phyloP scores from a whole-genome alignment of 352 stramenopile species.

The Phytopythium chamaehyphon region DNA sequence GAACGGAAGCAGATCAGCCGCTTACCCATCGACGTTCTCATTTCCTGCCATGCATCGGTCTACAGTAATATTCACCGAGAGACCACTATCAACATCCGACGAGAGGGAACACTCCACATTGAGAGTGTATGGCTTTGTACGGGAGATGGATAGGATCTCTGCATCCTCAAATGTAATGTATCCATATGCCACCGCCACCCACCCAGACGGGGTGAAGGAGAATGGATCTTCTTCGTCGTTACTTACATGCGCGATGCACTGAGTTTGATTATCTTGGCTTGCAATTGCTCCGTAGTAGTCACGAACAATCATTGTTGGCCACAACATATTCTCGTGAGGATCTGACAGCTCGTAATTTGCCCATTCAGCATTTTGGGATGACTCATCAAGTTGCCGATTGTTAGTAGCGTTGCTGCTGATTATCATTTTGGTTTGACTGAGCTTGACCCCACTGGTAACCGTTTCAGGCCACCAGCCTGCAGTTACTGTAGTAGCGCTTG shows the following conservation, averaged over 20 bases:
- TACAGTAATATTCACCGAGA: conserved; percentile 38
- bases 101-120: conserved; percentile 41
- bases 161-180: conserved; percentile 53
- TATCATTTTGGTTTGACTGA: conserved; percentile 16
- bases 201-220: conserved; percentile 31
- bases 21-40: conserved; percentile 55
- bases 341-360: conserved; percentile 4
- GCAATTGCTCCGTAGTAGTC: conserved; percentile 61
- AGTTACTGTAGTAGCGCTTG: conserved; percentile 36
- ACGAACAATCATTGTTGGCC: conserved; percentile 55
- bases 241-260: conserved; percentile 15
- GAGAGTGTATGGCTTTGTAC: conserved; percentile 30
- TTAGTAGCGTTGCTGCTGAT: neutral
- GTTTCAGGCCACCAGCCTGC: conserved; percentile 49
- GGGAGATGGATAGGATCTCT: conserved; percentile 25
- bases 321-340: conserved; percentile 23
- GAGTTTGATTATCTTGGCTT: conserved; percentile 37
- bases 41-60: conserved; percentile 54
- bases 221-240: conserved; percentile 30
- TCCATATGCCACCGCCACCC: conserved; percentile 21
- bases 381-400: neutral
- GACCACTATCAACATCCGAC: conserved; percentile 3
- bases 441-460: conserved; percentile 60
- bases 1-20: neutral
- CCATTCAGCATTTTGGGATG: conserved; percentile 1